Percentiles rank a stretch among this genome's conserved stretches.
Evolutionary conservation across 2,329 filamentous ascomycete species (phyloP).

Genomic region (Penicillium sp.): DNA sequence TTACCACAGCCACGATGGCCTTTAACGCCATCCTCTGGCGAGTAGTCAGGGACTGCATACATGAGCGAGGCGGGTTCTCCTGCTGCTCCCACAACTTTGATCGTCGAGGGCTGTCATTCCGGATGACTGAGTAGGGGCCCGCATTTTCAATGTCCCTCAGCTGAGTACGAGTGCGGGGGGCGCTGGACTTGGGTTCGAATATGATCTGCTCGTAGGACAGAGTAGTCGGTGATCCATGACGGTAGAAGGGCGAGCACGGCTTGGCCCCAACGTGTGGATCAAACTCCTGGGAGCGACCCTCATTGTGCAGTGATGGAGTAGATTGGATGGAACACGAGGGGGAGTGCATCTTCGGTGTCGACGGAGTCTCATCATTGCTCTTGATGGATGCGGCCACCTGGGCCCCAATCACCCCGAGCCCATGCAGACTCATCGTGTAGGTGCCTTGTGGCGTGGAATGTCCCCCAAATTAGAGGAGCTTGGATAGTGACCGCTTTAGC

Average conservation of each 20-base stretch:
- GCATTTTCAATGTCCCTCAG: constrained; percentile 34
- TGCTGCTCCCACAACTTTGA: constrained; percentile 33
- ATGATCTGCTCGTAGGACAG: constrained; percentile 26
- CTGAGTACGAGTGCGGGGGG: constrained; percentile 9
- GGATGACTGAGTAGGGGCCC: constrained; percentile 13
- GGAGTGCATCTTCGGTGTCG: constrained; percentile 9
- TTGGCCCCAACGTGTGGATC: constrained; percentile 39
- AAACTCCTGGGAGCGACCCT: constrained; percentile 27
- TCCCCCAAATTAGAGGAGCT: constrained; percentile 8
- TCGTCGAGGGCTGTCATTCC: constrained; percentile 20
- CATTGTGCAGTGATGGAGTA: neutral
- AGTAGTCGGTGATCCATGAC: constrained; percentile 34
- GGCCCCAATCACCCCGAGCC: constrained; percentile 24
- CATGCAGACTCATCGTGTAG: constrained; percentile 22
- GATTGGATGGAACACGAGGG: constrained; percentile 16
- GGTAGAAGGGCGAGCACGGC: constrained; percentile 43
- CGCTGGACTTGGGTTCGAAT: constrained; percentile 19
- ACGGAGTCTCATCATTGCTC: constrained; percentile 18
- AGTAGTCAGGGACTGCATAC: constrained; percentile 31
- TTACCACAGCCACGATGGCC: constrained; percentile 38
- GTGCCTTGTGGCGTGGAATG: neutral
- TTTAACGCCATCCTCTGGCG: constrained; percentile 39
- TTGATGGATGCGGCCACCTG: constrained; percentile 24
- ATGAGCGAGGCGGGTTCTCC: constrained; percentile 33
- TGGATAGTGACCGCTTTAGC: constrained; percentile 9